phyloP scores from a whole-genome alignment of 177 flowering plant genomes.

The Tripterygium wilfordii region DNA sequence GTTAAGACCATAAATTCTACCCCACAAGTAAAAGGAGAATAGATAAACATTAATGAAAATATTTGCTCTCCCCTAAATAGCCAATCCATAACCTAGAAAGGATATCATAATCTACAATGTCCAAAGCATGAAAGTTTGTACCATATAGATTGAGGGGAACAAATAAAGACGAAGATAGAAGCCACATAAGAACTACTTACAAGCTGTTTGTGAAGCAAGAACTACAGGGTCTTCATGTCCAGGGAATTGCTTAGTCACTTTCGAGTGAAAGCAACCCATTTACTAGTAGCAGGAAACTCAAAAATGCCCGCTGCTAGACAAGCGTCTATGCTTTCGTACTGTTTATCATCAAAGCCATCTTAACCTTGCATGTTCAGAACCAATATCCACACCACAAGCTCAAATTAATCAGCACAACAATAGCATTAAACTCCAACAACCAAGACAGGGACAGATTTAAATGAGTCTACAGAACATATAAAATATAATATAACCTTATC shows the following conservation, averaged over 20 bases:
- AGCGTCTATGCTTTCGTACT: slow-evolving; percentile 33
- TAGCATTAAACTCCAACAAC: too few relatives aligned
- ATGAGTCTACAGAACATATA: too few relatives aligned
- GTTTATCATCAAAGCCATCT: slow-evolving; percentile 37
- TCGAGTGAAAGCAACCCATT: slow-evolving; percentile 84
- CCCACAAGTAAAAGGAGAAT: slow-evolving; percentile 5
- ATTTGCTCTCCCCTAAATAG: too few relatives aligned
- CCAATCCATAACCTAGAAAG: too few relatives aligned
- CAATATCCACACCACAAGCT: too few relatives aligned
- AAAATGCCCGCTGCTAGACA: slow-evolving; percentile 13
- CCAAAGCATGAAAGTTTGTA: neutral
- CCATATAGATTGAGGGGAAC: neutral
- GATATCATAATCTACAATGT: too few relatives aligned
- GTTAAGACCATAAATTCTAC: too few relatives aligned
- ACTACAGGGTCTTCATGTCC: slow-evolving; percentile 66
- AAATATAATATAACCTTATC: too few relatives aligned
- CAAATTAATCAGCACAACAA: too few relatives aligned
- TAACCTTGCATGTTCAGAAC: slow-evolving; percentile 32
- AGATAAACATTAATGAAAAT: neutral
- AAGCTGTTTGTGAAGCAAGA: slow-evolving; percentile 87
- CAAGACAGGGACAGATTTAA: too few relatives aligned
- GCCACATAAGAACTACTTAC: slow-evolving; percentile 39
- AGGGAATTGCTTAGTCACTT: slow-evolving; percentile 40
- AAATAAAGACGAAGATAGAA: neutral
- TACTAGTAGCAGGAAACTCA: slow-evolving; percentile 12